Conservation (phyloP, 2,329 filamentous ascomycete genomes). For the Colletotrichum trifolii region DNA sequence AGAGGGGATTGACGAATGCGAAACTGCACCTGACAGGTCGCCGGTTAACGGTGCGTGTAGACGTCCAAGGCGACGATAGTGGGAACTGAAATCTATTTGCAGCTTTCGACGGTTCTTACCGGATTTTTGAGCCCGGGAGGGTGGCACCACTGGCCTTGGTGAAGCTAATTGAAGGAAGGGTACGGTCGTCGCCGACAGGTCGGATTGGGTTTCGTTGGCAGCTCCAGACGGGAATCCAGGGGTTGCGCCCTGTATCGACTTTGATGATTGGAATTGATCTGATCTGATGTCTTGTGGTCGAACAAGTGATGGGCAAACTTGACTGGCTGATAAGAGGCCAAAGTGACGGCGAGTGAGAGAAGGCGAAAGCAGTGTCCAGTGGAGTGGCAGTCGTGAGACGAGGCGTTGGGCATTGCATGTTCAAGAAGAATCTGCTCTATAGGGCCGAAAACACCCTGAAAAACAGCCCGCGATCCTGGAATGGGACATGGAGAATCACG, state of each 20-base stretch:
- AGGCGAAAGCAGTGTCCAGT: constrained; percentile 4
- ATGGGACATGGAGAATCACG: constrained; percentile 23
- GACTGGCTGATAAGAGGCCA: constrained; percentile 15
- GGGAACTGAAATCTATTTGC: constrained; percentile 22
- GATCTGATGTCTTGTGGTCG: constrained; percentile 8
- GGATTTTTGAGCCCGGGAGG: constrained; percentile 10
- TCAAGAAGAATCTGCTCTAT: constrained; percentile 23
- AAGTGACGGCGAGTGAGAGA: constrained; percentile 22
- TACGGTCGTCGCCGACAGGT: constrained; percentile 25
- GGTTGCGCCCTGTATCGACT: constrained; percentile 10
- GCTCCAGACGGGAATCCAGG: not conserved
- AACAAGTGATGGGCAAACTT: not conserved
- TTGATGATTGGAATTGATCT: constrained; percentile 30
- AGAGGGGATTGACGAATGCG: constrained; percentile 14
- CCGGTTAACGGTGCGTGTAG: constrained; percentile 10
- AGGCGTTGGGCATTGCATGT: not conserved
- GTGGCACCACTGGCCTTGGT: constrained; percentile 21
- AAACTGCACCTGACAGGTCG: constrained; percentile 19
- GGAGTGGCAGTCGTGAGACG: constrained; percentile 4
- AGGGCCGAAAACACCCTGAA: constrained; percentile 29
- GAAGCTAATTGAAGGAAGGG: constrained; percentile 1
- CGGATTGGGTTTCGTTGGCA: constrained; percentile 25
- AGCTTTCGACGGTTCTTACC: not conserved
- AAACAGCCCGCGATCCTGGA: constrained; percentile 15
- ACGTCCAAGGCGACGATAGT: constrained; percentile 6